Evolutionary conservation across 1,139 yeast genomes (phyloP), one percentile per base, ranked within the genome.

Genomic region (Saccharomyces hybrid): DNA sequence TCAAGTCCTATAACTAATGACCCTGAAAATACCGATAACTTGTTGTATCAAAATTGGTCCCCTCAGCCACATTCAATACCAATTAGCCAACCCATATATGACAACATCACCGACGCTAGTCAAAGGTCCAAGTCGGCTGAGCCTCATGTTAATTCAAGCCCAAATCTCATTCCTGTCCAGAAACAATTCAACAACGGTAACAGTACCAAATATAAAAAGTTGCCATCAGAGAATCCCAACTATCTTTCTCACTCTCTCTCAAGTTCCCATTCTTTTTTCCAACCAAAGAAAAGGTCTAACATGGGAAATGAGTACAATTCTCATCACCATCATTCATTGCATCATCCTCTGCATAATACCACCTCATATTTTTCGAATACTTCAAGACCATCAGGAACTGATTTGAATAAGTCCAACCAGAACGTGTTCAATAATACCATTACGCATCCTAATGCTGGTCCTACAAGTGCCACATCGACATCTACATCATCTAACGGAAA

Each of bases 81-180:
- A 14, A 47, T 50, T 14, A 28, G 59, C 5, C 66, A 61, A 48
- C 63, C 66, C 4, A 57, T 59, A 41, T 61, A 60, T 54, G 69
- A 66, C 52, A 66, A 60, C 50, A 55, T 64, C 48, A 61, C 62
- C 28, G 66, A 62, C 46, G 52, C 57, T 20, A 57, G 61, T 30
- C 62, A 64, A 52, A 68, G 79, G 59, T 78, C 79, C 41, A 70
- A 73, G 56, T 70, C 78, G 49, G 78, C 78, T 1, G 78, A 75
- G 48, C 75, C 70, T n/a, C 63, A 57, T 44, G 54, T 59, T 16
- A 54, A 55, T 25, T 54, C 52, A 14, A 52, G 38, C 26, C 34
- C 44, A 30, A 49, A 49, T 14, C 31, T 72, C 2, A 60, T 61
- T 50, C 59, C 56, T 34, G 56, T 60, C 13, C 64, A 56, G 52